Conservation (phyloP, 306 rosid species). For the apple (Malus domestica) region ASM211411v1 NC_041794.1:31645001-31645500, state of each 20-base stretch:
- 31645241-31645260: background rate
- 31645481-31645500: constrained; percentile 7
- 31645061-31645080: constrained; percentile 4
- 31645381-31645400: background rate
- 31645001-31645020: constrained; percentile 8
- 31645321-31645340: background rate
- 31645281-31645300: background rate
- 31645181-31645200: constrained; percentile 79
- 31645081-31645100: constrained; percentile 14
- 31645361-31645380: background rate
- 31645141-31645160: constrained; percentile 67
- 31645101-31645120: constrained; percentile 72
- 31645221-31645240: background rate
- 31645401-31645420: background rate
- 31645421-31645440: background rate
- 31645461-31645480: constrained; percentile 11
- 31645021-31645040: background rate
- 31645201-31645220: constrained; percentile 61
- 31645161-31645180: constrained; percentile 93
- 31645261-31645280: background rate
- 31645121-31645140: constrained; percentile 92
- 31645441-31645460: constrained; percentile 1
- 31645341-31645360: background rate
- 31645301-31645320: background rate
- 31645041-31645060: background rate